Evolutionary conservation across 2,329 filamentous ascomycete genomes (phyloP), one percentile per base, ranked within the genome.

Genomic region (Calonectria montana): DNA sequence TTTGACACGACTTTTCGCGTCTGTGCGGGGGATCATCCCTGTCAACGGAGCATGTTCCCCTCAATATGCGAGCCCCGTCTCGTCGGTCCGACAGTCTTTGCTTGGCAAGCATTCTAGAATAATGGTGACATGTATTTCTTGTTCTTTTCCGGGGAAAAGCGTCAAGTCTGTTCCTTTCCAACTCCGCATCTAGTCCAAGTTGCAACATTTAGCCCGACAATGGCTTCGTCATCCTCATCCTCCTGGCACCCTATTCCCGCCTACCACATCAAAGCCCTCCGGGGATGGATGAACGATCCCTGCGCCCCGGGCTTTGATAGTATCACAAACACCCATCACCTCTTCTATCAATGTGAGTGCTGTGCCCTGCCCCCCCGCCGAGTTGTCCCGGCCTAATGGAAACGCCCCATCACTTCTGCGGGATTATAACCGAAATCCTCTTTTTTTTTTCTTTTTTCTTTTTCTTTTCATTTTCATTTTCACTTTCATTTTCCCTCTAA

Each of bases 271-370:
- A 62, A 62, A 23, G 21, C 57, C 27, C 25, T 31, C 10, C 39
- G 57, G 15, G 37, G 55, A 25, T 71, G 69, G 71, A 68, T 73
- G 39, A 73, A 73, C 29, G 72, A 73, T 29, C 72, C 72, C 27
- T 73, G 69, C n/a, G 72, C 35, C 35, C 72, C 72, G 9, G 69
- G 72, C 5, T 73, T 69, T 18, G 72, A 73, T 35, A 66, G 59
- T 27, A 31, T 25, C 27, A 73, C 72, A 45, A 39, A 61, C 29
- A 73, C 69, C 37, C 65, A 71, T 21, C 72, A 73, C 45, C 55
- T 73, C 8, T 73, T 73, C 41, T 73, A 73, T 15, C 72, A 73
- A 66, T 71, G 72, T 73, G 65, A 45, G 57, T 31, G 7, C 37
- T 29, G 10, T 18, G 12, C 23, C 23, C 35, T n/a, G n/a, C n/a